Evolutionary conservation across 2,329 filamentous ascomycete species (phyloP).

Genomic region (Pyricularia sp.): DNA sequence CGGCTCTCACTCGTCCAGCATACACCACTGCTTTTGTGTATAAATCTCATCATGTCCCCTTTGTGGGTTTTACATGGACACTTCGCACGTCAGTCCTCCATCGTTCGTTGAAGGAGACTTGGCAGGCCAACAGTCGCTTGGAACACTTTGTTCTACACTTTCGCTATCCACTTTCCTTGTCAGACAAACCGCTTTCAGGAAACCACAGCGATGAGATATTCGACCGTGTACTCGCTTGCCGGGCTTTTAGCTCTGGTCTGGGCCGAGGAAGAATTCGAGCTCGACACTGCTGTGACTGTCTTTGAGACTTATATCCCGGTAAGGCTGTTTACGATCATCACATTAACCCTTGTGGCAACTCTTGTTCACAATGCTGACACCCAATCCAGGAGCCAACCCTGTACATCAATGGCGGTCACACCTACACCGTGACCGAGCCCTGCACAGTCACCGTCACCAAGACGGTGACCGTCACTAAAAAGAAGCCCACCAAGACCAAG

Average conservation of each 20-base stretch:
- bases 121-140: background rate
- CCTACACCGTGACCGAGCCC: slow-evolving; percentile 28
- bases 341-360: background rate
- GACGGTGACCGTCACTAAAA: background rate
- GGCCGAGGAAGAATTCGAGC: background rate
- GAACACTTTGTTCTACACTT: background rate
- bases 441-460: slow-evolving; percentile 25
- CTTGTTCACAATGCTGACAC: background rate
- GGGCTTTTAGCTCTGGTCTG: background rate
- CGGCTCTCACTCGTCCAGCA: background rate
- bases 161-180: background rate
- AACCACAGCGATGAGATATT: background rate
- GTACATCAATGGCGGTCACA: slow-evolving; percentile 25
- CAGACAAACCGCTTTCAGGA: background rate
- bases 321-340: background rate
- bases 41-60: background rate
- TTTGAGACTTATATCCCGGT: background rate
- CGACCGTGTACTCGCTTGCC: background rate
- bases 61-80: background rate
- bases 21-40: background rate
- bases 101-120: background rate
- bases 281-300: background rate
- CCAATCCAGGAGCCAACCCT: slow-evolving; percentile 17
- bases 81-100: background rate
- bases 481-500: slow-evolving; percentile 2